These are phyloP conservation scores for Venturia nashicola DNA, from an alignment of 2,329 filamentous ascomycete genomes.

Conservation along the genomic window DNA sequence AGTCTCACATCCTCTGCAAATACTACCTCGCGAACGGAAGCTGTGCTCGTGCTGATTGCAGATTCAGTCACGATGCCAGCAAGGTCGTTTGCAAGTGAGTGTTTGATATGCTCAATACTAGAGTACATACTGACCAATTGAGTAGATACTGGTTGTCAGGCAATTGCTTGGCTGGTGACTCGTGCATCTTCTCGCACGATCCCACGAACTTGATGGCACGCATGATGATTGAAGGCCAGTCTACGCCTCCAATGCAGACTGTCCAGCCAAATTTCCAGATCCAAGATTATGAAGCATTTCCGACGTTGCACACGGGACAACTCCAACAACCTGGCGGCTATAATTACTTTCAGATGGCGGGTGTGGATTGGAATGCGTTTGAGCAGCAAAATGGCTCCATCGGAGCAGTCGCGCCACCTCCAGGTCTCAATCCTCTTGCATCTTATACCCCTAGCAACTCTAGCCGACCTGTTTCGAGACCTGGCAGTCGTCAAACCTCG, in stretches of 20 bases:
- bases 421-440: slow-evolving; percentile 53
- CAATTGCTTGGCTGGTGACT: slow-evolving; percentile 84
- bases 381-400: slow-evolving; percentile 27
- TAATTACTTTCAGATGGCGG: slow-evolving; percentile 23
- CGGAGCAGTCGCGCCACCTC: slow-evolving; percentile 42
- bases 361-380: slow-evolving; percentile 14
- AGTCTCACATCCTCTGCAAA: slow-evolving; percentile 86
- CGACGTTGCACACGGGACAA: slow-evolving; percentile 45
- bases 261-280: slow-evolving; percentile 61
- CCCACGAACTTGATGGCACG: slow-evolving; percentile 76
- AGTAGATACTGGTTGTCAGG: slow-evolving; percentile 87
- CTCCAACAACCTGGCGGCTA: slow-evolving; percentile 28
- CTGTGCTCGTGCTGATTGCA: slow-evolving; percentile 88
- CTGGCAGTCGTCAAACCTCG: slow-evolving; percentile 67
- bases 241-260: slow-evolving; percentile 50
- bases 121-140: background rate
- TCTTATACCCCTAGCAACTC: slow-evolving; percentile 41
- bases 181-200: slow-evolving; percentile 95
- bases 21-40: slow-evolving; percentile 95
- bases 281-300: slow-evolving; percentile 76
- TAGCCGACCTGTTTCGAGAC: slow-evolving; percentile 66
- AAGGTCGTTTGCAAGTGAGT: slow-evolving; percentile 97
- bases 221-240: slow-evolving; percentile 53
- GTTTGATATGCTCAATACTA: slow-evolving; percentile 6
- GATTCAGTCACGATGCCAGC: slow-evolving; percentile 92